Base-by-base conservation (phyloP, 2,329 filamentous ascomycete species). In the Leptoxyphium fumago region DNA sequence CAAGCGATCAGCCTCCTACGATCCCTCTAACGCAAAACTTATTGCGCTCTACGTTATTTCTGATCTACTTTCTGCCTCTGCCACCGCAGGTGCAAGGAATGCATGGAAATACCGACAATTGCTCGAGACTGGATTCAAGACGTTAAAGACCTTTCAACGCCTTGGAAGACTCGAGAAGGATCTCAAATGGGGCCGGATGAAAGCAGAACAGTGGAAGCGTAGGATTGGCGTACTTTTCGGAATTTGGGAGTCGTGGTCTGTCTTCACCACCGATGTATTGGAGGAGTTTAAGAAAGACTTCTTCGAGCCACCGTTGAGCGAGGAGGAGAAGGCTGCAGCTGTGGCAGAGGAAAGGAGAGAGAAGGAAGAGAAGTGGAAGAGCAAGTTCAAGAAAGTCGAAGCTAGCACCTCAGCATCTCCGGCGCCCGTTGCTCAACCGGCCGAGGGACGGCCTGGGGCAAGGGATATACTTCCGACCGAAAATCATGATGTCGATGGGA, bases 61-160 rank as follows among this genome's bases (percentile, higher is more conserved):
- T 28, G 88, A 95, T 59, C 82, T 94, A 39, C 71, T 94, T 10
- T 84, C 83, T 0, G 83, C 84, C 1, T 84, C 82, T 1, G 72
- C 75, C 5, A 85, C 80, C 9, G 83, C 82, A 50, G 82, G 80
- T 2, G 79, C 89, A 18, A 78, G 84, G 2, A 84, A 88, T 59
- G 84, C 84, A 2, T 94, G 87, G 84, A 80, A 86, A 43, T 94
- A 87, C 57, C 73, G 87, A 17, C 78, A 83, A 51, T 71, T 89
- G 2, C 86, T 94, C 48, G 86, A 93, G 59, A 69, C 71, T 1
- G 77, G 81, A 1, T 69, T 95, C 18, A 77, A 76, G 28, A 66
- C 74, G 8, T 75, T 78, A 45, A 75, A 77, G 45, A 77, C 80
- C 0, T 94, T 94, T 55, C 82, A 84, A 55, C 72, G 74, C 39